These are phyloP conservation scores for Cornus florida DNA, from an alignment of 148 eudicot species.

Conservation along the genomic window DNA sequence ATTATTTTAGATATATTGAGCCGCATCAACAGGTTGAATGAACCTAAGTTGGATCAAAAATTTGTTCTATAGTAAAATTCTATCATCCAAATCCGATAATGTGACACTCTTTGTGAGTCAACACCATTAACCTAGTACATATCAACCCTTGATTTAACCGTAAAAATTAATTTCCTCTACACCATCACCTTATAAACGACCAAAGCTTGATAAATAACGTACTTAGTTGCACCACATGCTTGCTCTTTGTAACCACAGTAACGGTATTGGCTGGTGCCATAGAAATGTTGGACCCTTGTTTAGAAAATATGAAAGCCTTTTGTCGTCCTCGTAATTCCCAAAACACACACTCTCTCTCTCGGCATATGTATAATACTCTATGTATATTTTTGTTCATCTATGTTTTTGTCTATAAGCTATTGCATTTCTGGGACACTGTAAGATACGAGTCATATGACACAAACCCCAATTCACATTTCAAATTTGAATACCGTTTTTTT, in stretches of 20 bases:
- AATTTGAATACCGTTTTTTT: conserved; percentile 37
- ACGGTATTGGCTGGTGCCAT: conserved; percentile 9
- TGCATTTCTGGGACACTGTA: conserved; percentile 42
- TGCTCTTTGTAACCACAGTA: background rate
- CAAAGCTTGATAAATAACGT: too few species aligned
- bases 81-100: too few species aligned
- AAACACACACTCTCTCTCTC: conserved; percentile 4
- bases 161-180: too few species aligned
- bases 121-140: too few species aligned
- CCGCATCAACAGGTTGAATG: too few species aligned
- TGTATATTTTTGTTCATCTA: background rate
- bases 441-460: conserved; percentile 14
- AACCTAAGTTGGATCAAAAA: too few species aligned
- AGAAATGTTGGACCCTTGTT: conserved; percentile 11
- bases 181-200: too few species aligned
- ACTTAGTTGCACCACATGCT: too few species aligned
- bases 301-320: conserved; percentile 19
- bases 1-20: too few species aligned
- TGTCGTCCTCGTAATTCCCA: conserved; percentile 22
- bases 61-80: too few species aligned
- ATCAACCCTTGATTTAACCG: too few species aligned
- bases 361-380: background rate
- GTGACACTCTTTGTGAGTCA: too few species aligned
- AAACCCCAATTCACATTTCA: conserved; percentile 35
- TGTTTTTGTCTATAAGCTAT: conserved; percentile 51